Conservation (phyloP, 129 eudicot species). For the Lactuca sativa region DNA sequence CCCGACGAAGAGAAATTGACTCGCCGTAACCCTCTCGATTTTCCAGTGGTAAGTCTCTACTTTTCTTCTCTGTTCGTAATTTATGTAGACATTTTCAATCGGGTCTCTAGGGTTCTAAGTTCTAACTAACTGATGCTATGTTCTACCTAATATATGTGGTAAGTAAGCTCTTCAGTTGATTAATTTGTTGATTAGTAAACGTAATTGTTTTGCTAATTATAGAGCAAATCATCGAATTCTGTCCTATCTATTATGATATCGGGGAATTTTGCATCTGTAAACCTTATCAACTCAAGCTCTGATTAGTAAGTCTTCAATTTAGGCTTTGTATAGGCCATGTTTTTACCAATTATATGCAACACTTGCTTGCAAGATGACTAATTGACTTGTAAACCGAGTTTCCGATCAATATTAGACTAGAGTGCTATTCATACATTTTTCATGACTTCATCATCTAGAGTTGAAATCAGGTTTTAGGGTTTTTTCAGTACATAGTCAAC, state of each 20-base stretch:
- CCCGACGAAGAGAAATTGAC: constrained; percentile 82
- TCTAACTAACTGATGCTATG: background rate
- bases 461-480: background rate
- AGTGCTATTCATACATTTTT: background rate
- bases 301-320: background rate
- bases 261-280: background rate
- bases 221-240: background rate
- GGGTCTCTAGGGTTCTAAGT: constrained; percentile 10
- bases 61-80: background rate
- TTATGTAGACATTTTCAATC: background rate
- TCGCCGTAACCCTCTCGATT: constrained; percentile 86
- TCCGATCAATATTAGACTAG: background rate
- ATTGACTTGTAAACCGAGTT: background rate
- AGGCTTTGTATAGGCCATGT: background rate
- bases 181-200: background rate
- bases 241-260: background rate
- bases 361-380: background rate
- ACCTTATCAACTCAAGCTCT: background rate
- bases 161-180: background rate
- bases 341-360: background rate
- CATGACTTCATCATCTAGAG: background rate
- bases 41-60: constrained; percentile 56
- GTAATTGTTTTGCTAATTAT: background rate
- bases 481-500: background rate
- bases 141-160: background rate